Base-by-base conservation (phyloP, 257 asterid species). In the Leonotis leonurus region DNA sequence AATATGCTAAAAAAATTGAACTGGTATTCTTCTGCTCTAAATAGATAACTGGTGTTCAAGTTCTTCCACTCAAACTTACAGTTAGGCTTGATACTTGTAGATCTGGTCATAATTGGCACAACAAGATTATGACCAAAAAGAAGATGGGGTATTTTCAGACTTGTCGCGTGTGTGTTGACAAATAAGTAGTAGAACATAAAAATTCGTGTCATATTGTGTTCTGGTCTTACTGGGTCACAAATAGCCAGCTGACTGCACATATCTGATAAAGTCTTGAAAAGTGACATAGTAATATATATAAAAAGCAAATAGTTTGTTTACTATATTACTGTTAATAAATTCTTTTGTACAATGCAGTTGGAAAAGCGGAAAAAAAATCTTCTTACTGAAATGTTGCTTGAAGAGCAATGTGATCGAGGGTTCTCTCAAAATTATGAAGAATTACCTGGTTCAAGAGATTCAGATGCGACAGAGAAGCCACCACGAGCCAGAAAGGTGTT, bases 341-440 rank as follows among this genome's bases (percentile, higher is more conserved):
- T 56, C 52, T 17, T 67, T 64, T 62, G 22, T 53, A 54, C 54
- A 32, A 37, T 70, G 46, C 59, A 85, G 95, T 73, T 82, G 62
- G 88, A 83, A 68, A 83, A 81, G 78, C 76, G 76, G 58, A 80
- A 80, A 70, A 80, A 80, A 53, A 84, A 81, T 74, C 77, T 81
- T 68, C 82, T 80, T 13, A 65, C 78, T 65, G 87, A 80, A 70
- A 84, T 83, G 78, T 62, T 73, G 76, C 73, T 77, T 51, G 95
- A 84, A 69, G 95, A 86, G 72, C 85, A 85, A 73, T 79, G 70
- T 59, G 95, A 78, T 25, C 75, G 53, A 65, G 95, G 78, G 65
- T 75, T 75, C 53, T 71, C 83, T 30, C 75, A 69, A 56, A 69
- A 75, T 64, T 78, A 77, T 39, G 69, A 70, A 72, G 79, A 86